phyloP scores from a whole-genome alignment of 371 early-diverging fungal species.

The Saksenaea vasiformis region DNA sequence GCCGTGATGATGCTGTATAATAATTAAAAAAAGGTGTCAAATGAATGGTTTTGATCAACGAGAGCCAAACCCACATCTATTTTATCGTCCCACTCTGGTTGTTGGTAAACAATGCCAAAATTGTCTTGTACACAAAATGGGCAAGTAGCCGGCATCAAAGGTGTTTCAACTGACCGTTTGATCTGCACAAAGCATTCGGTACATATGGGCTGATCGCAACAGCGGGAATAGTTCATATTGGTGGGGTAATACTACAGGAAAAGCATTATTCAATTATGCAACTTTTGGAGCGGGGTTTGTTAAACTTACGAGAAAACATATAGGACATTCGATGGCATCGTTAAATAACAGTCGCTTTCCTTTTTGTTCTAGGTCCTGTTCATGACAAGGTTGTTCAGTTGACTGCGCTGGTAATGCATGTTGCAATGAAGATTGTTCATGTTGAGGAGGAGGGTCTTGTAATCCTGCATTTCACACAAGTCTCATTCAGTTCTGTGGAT shows the following conservation, averaged over 20 bases:
- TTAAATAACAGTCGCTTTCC: slow-evolving; percentile 29
- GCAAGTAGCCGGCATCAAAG: slow-evolving; percentile 58
- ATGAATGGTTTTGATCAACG: background rate
- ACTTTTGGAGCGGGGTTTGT: background rate
- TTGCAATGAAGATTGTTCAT: background rate
- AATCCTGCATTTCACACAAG: slow-evolving; percentile 15
- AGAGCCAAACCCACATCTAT: background rate
- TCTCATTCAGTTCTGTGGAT: slow-evolving; percentile 9
- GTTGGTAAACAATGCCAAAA: slow-evolving; percentile 71
- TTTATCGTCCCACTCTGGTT: slow-evolving; percentile 24
- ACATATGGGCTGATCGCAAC: slow-evolving; percentile 94
- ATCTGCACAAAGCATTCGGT: slow-evolving; percentile 91
- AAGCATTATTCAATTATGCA: background rate
- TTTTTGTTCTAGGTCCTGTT: background rate
- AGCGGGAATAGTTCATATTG: slow-evolving; percentile 87
- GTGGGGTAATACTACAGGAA: slow-evolving; percentile 79
- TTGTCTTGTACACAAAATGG: slow-evolving; percentile 79
- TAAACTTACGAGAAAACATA: slow-evolving; percentile 82
- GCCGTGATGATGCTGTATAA: background rate
- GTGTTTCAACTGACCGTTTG: slow-evolving; percentile 58
- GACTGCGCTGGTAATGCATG: background rate
- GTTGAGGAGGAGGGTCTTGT: background rate
- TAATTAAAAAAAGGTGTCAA: background rate
- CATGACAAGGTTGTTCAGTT: background rate
- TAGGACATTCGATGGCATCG: slow-evolving; percentile 87